Base-by-base conservation (phyloP, 2,329 filamentous ascomycete species). In the Hypomyces perniciosus region DNA sequence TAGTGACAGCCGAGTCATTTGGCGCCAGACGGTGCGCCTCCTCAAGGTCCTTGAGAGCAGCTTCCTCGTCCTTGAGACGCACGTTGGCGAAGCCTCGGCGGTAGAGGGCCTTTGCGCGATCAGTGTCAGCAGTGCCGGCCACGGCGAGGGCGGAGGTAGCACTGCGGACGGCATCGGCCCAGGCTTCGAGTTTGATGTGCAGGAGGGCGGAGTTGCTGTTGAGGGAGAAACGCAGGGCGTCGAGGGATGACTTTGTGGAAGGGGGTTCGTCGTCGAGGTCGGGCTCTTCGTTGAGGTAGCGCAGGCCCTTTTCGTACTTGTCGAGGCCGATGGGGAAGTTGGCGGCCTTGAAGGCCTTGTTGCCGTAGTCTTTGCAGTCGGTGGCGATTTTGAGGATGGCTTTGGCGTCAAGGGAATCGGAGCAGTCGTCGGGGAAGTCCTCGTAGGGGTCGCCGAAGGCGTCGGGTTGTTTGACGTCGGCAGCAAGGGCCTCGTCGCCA, bases 221-320 rank as follows among this genome's bases (percentile, higher is more conserved):
- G 45, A 97, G 79, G 10, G 83, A 83, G 71, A 96, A 88, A 59
- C 91, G 88, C 50, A 97, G 78, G 35, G 84, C 74, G 52, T 82
- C 79, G 54, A 96, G 77, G 57, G 85, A 78, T 27, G 74, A 68
- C 61, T 83, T 84, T 37, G 86, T 79, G 35, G 86, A 84, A 42
- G 80, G 74, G 4, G 86, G 78, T 59, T 92, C 89, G 42, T 81
- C 78, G 39, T 93, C 87, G 9, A 81, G 70, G 44, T 88, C 83
- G 1, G 87, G 86, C 63, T 91, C 88, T 68, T 95, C 88, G 68
- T 92, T 88, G 54, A 96, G 75, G 69, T 96, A 96, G 61, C 90
- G 84, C 54, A 96, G 72, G 13, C 84, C 91, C 75, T 99, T 99
- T 68, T 95, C 84, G 73, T 99, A 99, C 74, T 99, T 99, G 54